These are phyloP conservation scores for Prillingera fragicola DNA, from an alignment of 1,284 basidiomycete genomes.

Conservation along the genomic window DNA sequence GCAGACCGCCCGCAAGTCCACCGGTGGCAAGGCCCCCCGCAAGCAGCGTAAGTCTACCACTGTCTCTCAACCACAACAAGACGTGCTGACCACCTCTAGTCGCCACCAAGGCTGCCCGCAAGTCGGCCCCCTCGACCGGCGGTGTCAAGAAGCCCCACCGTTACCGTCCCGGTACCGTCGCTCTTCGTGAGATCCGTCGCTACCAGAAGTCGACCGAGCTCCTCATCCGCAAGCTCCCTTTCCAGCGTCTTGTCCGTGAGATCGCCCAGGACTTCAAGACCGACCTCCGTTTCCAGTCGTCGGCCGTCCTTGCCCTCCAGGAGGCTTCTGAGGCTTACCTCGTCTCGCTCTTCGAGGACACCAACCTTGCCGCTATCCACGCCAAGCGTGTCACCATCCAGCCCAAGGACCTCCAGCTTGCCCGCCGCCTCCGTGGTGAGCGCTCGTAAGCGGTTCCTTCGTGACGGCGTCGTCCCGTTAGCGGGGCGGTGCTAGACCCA, in stretches of 20 bases:
- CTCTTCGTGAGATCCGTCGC: slow-evolving; percentile 55
- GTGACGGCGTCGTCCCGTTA: too few relatives aligned
- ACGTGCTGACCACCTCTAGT: slow-evolving; percentile 18
- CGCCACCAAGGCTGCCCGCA: slow-evolving; percentile 53
- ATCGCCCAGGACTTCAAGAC: slow-evolving; percentile 66
- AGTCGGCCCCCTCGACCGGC: slow-evolving; percentile 52
- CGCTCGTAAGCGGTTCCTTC: slow-evolving; percentile 57
- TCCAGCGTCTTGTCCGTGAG: slow-evolving; percentile 82
- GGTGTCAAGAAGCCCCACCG: slow-evolving; percentile 61
- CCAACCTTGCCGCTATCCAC: slow-evolving; percentile 87
- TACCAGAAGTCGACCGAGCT: slow-evolving; percentile 75
- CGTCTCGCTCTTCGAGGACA: slow-evolving; percentile 66
- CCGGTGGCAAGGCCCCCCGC: slow-evolving; percentile 55
- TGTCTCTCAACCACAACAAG: background rate
- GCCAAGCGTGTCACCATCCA: slow-evolving; percentile 80
- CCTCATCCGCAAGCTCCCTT: slow-evolving; percentile 85
- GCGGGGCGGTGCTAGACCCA: too few relatives aligned
- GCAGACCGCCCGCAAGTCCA: slow-evolving; percentile 63
- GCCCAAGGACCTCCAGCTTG: slow-evolving; percentile 72
- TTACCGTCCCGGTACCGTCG: slow-evolving; percentile 56
- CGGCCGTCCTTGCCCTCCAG: slow-evolving; percentile 82
- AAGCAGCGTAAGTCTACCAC: slow-evolving; percentile 46
- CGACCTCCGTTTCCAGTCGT: slow-evolving; percentile 88
- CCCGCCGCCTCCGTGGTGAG: slow-evolving; percentile 71
- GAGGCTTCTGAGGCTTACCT: slow-evolving; percentile 90